phyloP scores from a whole-genome alignment of 2,329 filamentous ascomycete species.

The Phaeosphaeria sp. region DNA sequence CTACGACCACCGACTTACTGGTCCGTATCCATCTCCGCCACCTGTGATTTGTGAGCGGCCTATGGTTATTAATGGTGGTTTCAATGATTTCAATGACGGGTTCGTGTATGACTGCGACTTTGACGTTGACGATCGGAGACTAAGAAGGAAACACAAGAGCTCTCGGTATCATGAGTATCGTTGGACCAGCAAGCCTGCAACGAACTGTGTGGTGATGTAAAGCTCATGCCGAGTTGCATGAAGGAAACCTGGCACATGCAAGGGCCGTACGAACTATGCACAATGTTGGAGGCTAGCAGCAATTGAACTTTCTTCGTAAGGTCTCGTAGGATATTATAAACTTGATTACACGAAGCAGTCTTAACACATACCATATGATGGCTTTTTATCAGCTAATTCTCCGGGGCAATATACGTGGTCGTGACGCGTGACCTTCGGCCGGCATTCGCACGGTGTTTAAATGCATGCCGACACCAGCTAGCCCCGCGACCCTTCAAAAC shows the following conservation, averaged over 20 bases:
- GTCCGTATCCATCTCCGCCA: conserved; percentile 18
- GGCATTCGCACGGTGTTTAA: conserved; percentile 9
- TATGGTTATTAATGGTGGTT: conserved; percentile 6
- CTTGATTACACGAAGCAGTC: background rate
- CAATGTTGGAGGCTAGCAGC: background rate
- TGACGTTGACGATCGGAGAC: conserved; percentile 10
- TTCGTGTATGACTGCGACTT: conserved; percentile 10
- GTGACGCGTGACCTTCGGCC: conserved; percentile 3
- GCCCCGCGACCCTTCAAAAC: conserved; percentile 24
- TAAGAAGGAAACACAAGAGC: conserved; percentile 25
- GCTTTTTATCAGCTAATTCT: conserved; percentile 7
- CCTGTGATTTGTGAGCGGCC: conserved; percentile 7
- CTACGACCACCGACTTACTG: conserved; percentile 29
- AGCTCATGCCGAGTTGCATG: background rate
- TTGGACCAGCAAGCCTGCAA: conserved; percentile 24
- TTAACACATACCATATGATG: background rate
- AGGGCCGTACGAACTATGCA: background rate
- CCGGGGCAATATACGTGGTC: conserved; percentile 14
- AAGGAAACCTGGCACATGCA: background rate
- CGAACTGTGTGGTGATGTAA: conserved; percentile 31
- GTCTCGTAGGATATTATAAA: background rate
- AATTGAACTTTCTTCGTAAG: background rate
- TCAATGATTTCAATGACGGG: conserved; percentile 11
- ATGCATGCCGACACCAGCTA: conserved; percentile 12
- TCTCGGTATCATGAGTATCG: conserved; percentile 24